Base-by-base conservation (phyloP, 805 yeast species). In the Alloascoidea africana region DNA sequence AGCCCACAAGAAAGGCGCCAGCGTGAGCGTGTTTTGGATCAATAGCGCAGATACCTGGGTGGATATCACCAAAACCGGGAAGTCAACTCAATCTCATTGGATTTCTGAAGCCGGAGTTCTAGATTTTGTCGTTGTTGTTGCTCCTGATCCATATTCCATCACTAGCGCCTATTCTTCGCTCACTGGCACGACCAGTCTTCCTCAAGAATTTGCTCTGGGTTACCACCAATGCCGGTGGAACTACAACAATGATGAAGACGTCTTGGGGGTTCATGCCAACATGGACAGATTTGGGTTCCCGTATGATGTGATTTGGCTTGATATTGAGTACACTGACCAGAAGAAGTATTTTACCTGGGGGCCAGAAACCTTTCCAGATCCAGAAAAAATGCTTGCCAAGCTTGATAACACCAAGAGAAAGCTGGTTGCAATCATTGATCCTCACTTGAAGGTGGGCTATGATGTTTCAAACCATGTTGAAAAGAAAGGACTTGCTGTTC, bases 211-310 rank as follows among this genome's bases (percentile, higher is more conserved):
- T 48, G 65, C 95, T 0, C 55, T 86, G 11, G 97, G 94, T 0
- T 84, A 91, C 52, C 97, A 91, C 52, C 98, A 91, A 57, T 89
- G 96, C 52, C 70, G 97, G 50, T 91, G 98, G 98, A 91, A 91
- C 55, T 91, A 91, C 59, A 83, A 84, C 52, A 87, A 81, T 47
- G 87, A 83, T 51, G 65, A 66, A 6, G 98, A 91, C 56, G 89
- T 91, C 1, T 56, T 85, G n/a, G 73, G 65, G 4, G 79, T 91
- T 11, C 68, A 70, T 44, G 53, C 63, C 2, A 66, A 72, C 39
- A 78, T 91, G 68, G 97, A 89, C 54, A 62, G 68, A 41, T 53
- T 71, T 47, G 69, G 63, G 34, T 74, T 91, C 41, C 96, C 97
- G 2, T 82, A 76, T 52, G 98, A 91, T 54, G 74, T 80, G 11